A percentile compares a stretch with the other conserved stretches of the same genome.
These are phyloP conservation scores for Neurospora sp. DNA, from an alignment of 495 filamentous ascomycete genomes.

Conservation along the genomic window DNA sequence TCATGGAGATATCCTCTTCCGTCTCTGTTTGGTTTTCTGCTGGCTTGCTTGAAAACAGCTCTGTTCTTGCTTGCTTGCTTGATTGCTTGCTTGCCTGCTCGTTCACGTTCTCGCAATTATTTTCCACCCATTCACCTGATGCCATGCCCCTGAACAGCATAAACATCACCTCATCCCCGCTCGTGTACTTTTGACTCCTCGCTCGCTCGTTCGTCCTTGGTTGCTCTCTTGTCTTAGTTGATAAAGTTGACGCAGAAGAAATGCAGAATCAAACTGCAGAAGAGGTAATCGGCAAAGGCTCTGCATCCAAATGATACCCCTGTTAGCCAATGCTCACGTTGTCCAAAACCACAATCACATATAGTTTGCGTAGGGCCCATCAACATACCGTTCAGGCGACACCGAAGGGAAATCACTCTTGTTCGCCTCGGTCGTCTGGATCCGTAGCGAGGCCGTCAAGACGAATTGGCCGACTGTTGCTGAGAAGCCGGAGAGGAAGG, in stretches of 20 bases:
- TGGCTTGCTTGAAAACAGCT: not conserved
- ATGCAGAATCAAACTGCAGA: constrained; percentile 89
- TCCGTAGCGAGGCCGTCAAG: constrained; percentile 66
- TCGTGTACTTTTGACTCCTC: not conserved
- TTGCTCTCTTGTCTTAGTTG: constrained; percentile 49
- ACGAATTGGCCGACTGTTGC: constrained; percentile 98
- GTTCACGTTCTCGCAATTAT: not conserved
- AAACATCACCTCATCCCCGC: no score
- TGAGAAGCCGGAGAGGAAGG: constrained; percentile 89
- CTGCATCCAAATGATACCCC: constrained; percentile 29
- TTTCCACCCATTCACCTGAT: not conserved
- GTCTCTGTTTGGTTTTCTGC: not conserved
- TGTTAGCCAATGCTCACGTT: no score
- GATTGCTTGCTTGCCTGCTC: not conserved
- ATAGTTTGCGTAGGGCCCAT: no score
- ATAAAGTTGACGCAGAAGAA: constrained; percentile 99
- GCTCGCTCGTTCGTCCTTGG: not conserved
- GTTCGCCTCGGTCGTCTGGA: constrained; percentile 79
- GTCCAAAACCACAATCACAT: no score
- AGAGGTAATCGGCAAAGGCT: constrained; percentile 94
- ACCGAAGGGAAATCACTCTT: constrained; percentile 57
- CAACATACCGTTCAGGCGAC: constrained; percentile 55
- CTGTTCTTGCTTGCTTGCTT: not conserved
- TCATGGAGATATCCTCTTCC: not conserved
- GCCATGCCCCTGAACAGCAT: not conserved